These are phyloP conservation scores for Suillus placidus DNA, from an alignment of 768 basidiomycete species.

Conservation along the genomic window DNA sequence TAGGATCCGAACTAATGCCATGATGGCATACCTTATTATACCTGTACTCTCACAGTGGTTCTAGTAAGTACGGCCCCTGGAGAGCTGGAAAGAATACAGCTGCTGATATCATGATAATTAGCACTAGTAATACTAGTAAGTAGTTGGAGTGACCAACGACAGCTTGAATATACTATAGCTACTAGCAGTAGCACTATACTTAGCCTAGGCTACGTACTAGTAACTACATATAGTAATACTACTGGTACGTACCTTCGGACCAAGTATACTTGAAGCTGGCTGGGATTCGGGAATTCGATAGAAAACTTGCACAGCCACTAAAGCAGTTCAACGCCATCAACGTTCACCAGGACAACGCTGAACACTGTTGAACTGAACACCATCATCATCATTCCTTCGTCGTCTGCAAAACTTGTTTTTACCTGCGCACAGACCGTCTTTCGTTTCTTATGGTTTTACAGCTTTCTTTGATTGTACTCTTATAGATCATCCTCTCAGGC, in stretches of 20 bases:
- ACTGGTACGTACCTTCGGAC: too few relatives aligned
- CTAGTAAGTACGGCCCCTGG: too few relatives aligned
- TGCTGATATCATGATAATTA: too few relatives aligned
- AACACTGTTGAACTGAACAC: neutral
- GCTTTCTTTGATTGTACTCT: neutral
- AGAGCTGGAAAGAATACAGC: too few relatives aligned
- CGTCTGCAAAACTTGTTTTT: neutral
- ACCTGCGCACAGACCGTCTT: neutral
- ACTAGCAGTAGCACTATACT: too few relatives aligned
- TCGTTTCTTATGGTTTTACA: constrained; percentile 2
- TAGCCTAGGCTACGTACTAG: too few relatives aligned
- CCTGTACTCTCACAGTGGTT: neutral
- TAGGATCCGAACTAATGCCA: neutral
- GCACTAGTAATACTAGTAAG: too few relatives aligned
- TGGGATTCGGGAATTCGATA: too few relatives aligned
- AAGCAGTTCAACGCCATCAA: constrained; percentile 4
- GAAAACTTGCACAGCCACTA: constrained; percentile 3
- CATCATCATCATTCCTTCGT: neutral
- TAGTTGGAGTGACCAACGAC: too few relatives aligned
- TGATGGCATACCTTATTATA: neutral
- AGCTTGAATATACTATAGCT: too few relatives aligned
- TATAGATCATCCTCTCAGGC: neutral
- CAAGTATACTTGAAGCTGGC: too few relatives aligned
- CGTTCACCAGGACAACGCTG: neutral
- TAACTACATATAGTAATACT: too few relatives aligned